phyloP scores from a whole-genome alignment of 345 rosid species.

The Lepidium aucheri region DNA sequence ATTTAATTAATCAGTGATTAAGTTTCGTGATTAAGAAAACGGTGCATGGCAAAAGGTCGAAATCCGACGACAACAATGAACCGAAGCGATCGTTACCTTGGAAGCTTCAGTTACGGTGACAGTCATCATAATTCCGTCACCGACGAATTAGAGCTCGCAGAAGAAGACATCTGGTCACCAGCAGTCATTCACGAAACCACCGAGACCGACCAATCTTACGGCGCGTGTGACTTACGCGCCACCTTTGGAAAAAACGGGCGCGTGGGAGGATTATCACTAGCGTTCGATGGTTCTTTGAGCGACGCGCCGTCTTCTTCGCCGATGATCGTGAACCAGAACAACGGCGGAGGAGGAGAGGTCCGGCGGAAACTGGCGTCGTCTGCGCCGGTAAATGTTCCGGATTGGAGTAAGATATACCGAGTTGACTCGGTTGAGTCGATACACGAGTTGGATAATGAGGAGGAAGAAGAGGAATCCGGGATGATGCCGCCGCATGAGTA shows the following conservation, averaged over 20 bases:
- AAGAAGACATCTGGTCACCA: slow-evolving; percentile 74
- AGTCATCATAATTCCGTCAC: slow-evolving; percentile 6
- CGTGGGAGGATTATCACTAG: slow-evolving; percentile 63
- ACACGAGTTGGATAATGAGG: slow-evolving; percentile 52
- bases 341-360: slow-evolving; percentile 29
- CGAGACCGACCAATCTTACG: background rate
- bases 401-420: slow-evolving; percentile 82
- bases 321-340: slow-evolving; percentile 61
- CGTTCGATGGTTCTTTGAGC: slow-evolving; percentile 38
- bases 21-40: background rate
- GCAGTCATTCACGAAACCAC: slow-evolving; percentile 26
- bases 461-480: slow-evolving; percentile 32
- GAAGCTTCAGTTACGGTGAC: slow-evolving; percentile 23
- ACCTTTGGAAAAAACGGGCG: slow-evolving; percentile 3
- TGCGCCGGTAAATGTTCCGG: slow-evolving; percentile 88
- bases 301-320: slow-evolving; percentile 28
- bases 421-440: slow-evolving; percentile 72
- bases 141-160: slow-evolving; percentile 45
- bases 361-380: slow-evolving; percentile 31
- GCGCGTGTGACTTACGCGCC: slow-evolving; percentile 40
- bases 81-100: slow-evolving; percentile 23
- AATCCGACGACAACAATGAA: slow-evolving; percentile 21
- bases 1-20: background rate
- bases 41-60: slow-evolving; percentile 22
- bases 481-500: slow-evolving; percentile 98